A percentile compares a stretch with the other conserved stretches of the same genome.
These are phyloP conservation scores for Eutrema japonicum DNA, from an alignment of 345 rosid species.

Conservation along the genomic window DNA sequence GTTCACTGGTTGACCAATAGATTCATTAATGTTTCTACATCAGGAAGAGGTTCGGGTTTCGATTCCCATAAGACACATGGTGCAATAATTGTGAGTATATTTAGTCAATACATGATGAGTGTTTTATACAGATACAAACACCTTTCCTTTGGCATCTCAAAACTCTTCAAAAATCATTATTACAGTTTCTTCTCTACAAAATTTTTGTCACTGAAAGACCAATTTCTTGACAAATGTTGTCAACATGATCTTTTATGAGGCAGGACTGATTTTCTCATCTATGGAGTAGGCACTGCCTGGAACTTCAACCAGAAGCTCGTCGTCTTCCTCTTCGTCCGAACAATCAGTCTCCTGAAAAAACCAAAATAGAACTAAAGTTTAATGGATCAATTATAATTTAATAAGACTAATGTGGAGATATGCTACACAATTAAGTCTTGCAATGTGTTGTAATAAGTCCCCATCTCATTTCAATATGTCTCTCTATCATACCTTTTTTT, in stretches of 20 bases:
- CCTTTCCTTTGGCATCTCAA: constrained; percentile 25
- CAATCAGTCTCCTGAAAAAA: constrained; percentile 49
- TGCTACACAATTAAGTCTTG: constrained; percentile 4
- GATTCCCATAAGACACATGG: too few relatives aligned
- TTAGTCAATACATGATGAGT: constrained; percentile 9
- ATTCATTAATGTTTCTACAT: too few relatives aligned
- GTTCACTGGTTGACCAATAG: too few relatives aligned
- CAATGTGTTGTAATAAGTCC: constrained; percentile 1
- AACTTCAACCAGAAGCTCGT: constrained; percentile 73
- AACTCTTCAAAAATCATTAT: not conserved
- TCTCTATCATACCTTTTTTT: constrained; percentile 32
- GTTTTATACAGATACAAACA: constrained; percentile 5
- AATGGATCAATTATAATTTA: not conserved
- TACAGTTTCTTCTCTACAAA: constrained; percentile 10
- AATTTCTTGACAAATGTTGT: not conserved
- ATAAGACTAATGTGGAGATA: not conserved
- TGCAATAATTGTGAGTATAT: not conserved
- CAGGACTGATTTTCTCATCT: constrained; percentile 21
- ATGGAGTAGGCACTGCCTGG: constrained; percentile 87
- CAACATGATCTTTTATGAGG: constrained; percentile 8
- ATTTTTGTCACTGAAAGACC: not conserved
- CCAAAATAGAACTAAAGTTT: not conserved
- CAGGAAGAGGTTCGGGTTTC: too few relatives aligned
- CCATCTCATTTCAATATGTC: constrained; percentile 1
- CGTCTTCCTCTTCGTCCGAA: constrained; percentile 51